These are phyloP conservation scores for Pestalotiopsis sp. DNA, from an alignment of 2,329 filamentous ascomycete genomes.

Conservation along the genomic window DNA sequence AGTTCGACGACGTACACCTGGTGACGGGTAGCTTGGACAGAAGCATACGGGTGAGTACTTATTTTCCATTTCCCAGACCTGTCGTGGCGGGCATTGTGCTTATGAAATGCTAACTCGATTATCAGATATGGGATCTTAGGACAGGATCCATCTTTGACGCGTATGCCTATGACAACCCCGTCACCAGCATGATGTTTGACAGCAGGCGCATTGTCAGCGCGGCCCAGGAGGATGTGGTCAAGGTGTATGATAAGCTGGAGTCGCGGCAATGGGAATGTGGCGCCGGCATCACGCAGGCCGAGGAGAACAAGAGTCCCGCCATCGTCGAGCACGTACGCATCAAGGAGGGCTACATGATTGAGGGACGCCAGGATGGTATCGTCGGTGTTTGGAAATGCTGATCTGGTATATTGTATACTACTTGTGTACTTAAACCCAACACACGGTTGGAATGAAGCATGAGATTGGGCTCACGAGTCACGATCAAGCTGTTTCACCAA, in stretches of 20 bases:
- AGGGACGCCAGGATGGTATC: conserved; percentile 84
- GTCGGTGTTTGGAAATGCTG: conserved; percentile 77
- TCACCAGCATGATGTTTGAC: conserved; percentile 98
- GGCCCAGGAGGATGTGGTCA: conserved; percentile 90
- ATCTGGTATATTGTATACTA: not conserved
- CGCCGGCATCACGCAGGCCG: conserved; percentile 72
- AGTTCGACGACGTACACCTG: conserved; percentile 94
- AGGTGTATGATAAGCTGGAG: conserved; percentile 98
- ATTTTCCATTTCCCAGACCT: not conserved
- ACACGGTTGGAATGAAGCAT: not conserved
- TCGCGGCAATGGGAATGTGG: conserved; percentile 97
- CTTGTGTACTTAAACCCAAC: not conserved
- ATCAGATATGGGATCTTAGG: conserved; percentile 97
- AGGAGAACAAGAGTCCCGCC: conserved; percentile 65
- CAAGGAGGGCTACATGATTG: conserved; percentile 91
- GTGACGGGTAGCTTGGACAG: conserved; percentile 92
- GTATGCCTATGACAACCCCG: conserved; percentile 88
- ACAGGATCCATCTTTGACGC: conserved; percentile 95
- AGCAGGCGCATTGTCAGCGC: conserved; percentile 85
- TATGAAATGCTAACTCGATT: conserved; percentile 26
- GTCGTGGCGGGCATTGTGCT: too few relatives aligned
- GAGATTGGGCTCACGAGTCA: not conserved
- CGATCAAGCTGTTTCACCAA: not conserved
- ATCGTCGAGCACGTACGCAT: conserved; percentile 86
- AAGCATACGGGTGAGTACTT: conserved; percentile 79